phyloP scores from a whole-genome alignment of 2,329 filamentous ascomycete genomes.

The Nemania sp. region DNA sequence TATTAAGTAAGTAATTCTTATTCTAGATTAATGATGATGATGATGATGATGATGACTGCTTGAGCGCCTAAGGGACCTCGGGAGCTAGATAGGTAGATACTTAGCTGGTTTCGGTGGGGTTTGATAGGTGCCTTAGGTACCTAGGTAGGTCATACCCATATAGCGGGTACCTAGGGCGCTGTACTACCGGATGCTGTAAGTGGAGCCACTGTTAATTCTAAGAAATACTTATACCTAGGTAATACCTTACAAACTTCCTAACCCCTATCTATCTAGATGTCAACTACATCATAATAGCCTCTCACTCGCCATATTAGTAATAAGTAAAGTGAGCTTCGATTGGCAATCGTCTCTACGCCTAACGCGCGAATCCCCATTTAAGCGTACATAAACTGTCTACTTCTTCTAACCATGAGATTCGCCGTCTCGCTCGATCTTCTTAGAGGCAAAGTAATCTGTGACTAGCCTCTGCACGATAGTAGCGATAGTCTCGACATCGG shows the following conservation, averaged over 20 bases:
- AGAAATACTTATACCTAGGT: too few species aligned
- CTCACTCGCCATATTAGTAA: too few species aligned
- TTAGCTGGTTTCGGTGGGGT: not conserved
- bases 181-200: too few species aligned
- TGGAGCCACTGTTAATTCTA: too few species aligned
- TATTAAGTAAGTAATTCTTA: not conserved
- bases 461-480: conserved; percentile 64
- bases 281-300: too few species aligned
- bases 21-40: too few species aligned
- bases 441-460: conserved; percentile 58
- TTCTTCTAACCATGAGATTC: not conserved
- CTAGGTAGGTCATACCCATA: too few species aligned
- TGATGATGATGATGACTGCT: not conserved
- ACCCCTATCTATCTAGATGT: too few species aligned
- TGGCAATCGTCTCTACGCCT: too few species aligned
- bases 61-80: not conserved
- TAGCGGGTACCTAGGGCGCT: not conserved
- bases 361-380: too few species aligned
- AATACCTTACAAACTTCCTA: too few species aligned
- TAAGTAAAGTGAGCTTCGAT: too few species aligned
- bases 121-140: not conserved
- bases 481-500: conserved; percentile 69
- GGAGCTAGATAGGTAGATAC: not conserved
- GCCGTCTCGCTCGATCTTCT: not conserved
- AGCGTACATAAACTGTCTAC: not conserved